phyloP scores from a whole-genome alignment of 352 stramenopile genomes.

The Phytopythium oedochilum region DNA sequence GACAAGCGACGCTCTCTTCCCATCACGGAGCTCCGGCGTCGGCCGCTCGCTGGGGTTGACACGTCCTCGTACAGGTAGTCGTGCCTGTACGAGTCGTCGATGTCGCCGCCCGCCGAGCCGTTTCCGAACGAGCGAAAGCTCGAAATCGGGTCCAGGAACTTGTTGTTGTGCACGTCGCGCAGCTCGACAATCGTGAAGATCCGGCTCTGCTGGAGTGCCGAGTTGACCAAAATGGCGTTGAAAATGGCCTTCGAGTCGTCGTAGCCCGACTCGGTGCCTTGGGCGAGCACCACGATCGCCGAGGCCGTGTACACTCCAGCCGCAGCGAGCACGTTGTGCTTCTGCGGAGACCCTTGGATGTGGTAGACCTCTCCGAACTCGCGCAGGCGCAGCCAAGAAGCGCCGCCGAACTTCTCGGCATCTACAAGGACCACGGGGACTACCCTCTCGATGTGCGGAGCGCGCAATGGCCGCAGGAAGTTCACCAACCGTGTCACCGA shows the following conservation, averaged over 20 bases:
- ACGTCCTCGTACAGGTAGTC: constrained; percentile 12
- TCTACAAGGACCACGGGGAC: constrained; percentile 80
- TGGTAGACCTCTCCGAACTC: constrained; percentile 80
- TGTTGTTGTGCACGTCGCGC: constrained; percentile 80
- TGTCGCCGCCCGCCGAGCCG: background rate
- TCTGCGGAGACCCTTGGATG: constrained; percentile 68
- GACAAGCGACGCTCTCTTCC: constrained; percentile 12
- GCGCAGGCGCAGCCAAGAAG: constrained; percentile 62
- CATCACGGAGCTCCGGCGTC: constrained; percentile 8
- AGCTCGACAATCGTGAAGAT: constrained; percentile 88
- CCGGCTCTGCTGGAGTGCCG: constrained; percentile 48
- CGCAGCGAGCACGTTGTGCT: constrained; percentile 58
- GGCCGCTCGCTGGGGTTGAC: background rate
- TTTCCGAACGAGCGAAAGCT: constrained; percentile 41
- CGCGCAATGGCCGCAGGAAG: constrained; percentile 69
- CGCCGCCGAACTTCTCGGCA: constrained; percentile 49
- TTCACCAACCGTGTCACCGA: constrained; percentile 67
- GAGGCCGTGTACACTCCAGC: constrained; percentile 80
- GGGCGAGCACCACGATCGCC: constrained; percentile 73
- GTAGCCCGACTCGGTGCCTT: constrained; percentile 65
- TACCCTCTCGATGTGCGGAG: constrained; percentile 55
- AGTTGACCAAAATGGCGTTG: constrained; percentile 80
- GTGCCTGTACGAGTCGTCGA: constrained; percentile 8
- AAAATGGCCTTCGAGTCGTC: constrained; percentile 86
- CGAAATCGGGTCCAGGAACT: constrained; percentile 71